Evolutionary conservation across 2,329 filamentous ascomycete species (phyloP), one percentile per base, ranked within the genome.

Genomic region (Penicillium sp.): DNA sequence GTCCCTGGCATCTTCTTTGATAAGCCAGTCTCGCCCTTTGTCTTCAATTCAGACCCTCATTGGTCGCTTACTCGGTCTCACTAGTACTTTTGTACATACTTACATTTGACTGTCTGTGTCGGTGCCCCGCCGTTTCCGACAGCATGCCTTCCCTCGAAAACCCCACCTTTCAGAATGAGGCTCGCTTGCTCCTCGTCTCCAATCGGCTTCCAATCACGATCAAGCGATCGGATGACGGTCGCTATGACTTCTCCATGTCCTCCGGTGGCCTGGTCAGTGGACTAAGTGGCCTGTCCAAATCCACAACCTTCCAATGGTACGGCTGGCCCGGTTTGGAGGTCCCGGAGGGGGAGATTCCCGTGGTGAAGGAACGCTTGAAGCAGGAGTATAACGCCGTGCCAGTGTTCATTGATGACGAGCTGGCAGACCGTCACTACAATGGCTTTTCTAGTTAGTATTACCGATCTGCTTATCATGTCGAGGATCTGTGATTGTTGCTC

Each of bases 191-290:
- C 45, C 83, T 97, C 41, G 84, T 96, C 61, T 96, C 91, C 31
- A 98, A 98, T 69, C 87, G 93, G 48, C 79, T 97, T 35, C 91
- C 93, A 51, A 94, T 97, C 69, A 97, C 91, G 57, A 95, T 97
- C 74, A 96, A 96, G 75, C 85, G 88, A 58, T 85, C 85, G 45
- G 88, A 93, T 45, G 88, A 95, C 76, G 90, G 88, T 63, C 85
- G 85, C 68, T 98, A 95, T 75, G 81, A 84, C 64, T 95, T 95
- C 71, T 88, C 86, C 67, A 95, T 96, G 87, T 97, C 91, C 41
- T 97, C 93, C 2, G 93, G 93, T 51, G 93, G 93, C 35, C 80
- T 98, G 35, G 93, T 97, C 63, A 95, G 88, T 44, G 93, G 93
- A 17, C 77, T 98, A 53, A 95, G 88, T 59, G 93, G 93, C 24